phyloP scores from a whole-genome alignment of 257 asterid genomes.

The Pogostemon cablin region DNA sequence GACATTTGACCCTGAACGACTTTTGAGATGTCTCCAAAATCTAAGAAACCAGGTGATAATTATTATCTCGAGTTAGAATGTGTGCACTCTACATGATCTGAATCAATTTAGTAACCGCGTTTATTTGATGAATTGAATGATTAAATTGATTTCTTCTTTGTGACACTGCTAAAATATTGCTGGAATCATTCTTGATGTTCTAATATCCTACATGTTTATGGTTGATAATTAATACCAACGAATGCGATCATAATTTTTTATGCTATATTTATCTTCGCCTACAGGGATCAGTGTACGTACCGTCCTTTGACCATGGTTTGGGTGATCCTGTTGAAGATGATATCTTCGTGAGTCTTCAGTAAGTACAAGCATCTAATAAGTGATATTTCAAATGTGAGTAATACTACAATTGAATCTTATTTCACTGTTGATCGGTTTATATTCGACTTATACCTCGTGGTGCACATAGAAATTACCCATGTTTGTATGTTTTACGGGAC shows the following conservation, averaged over 20 bases:
- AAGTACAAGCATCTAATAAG: conserved; percentile 38
- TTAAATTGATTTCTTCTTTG: conserved; percentile 16
- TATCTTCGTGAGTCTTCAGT: conserved; percentile 83
- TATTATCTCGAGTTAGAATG: conserved; percentile 29
- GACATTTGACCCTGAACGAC: conserved; percentile 84
- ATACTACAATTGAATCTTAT: background rate
- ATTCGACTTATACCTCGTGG: background rate
- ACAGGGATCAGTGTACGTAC: conserved; percentile 86
- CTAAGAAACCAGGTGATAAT: conserved; percentile 64
- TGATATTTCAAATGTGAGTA: conserved; percentile 5
- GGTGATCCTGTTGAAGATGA: conserved; percentile 98
- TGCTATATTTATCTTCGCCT: conserved; percentile 26
- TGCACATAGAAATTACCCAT: background rate
- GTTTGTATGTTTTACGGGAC: background rate
- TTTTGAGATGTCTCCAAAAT: conserved; percentile 63
- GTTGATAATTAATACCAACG: background rate
- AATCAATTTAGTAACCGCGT: background rate
- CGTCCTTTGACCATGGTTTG: conserved; percentile 94
- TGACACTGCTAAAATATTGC: conserved; percentile 20
- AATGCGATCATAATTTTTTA: conserved; percentile 9
- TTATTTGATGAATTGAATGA: background rate
- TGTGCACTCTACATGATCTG: background rate
- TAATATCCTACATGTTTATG: background rate
- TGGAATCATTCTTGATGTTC: background rate
- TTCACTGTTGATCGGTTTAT: background rate